Percentiles rank a stretch among this genome's conserved stretches.
These are phyloP conservation scores for Lentinula aciculospora DNA, from an alignment of 768 basidiomycete genomes.

Conservation along the genomic window DNA sequence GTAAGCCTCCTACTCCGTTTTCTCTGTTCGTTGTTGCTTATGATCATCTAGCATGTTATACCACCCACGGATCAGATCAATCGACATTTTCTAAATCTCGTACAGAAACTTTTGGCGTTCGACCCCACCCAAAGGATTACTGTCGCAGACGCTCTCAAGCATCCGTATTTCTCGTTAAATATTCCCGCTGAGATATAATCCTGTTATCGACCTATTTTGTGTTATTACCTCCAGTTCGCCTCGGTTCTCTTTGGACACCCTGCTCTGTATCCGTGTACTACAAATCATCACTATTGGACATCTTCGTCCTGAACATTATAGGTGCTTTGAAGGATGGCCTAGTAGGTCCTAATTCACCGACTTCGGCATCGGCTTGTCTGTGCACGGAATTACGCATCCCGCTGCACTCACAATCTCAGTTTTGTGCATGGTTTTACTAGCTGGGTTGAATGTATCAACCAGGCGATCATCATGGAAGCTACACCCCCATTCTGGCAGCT, in stretches of 20 bases:
- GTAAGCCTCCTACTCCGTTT: constrained; percentile 35
- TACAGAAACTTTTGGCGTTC: constrained; percentile 81
- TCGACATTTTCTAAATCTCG: constrained; percentile 80
- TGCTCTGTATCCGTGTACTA: constrained; percentile 19
- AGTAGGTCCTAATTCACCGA: not conserved
- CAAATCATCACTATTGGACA: constrained; percentile 12
- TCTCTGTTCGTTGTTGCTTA: constrained; percentile 7
- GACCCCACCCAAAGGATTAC: constrained; percentile 86
- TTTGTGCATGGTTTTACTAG: not conserved
- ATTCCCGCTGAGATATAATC: constrained; percentile 64
- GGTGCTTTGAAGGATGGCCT: not conserved
- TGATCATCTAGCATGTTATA: constrained; percentile 67
- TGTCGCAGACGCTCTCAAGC: constrained; percentile 81
- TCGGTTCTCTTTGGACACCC: constrained; percentile 19
- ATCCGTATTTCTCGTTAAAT: constrained; percentile 76
- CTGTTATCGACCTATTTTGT: constrained; percentile 20
- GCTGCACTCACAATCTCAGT: not conserved
- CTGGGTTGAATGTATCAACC: not conserved
- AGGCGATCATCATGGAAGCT: not conserved
- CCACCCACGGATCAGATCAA: constrained; percentile 70
- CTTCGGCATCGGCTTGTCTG: not conserved
- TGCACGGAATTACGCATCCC: not conserved
- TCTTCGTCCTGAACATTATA: not conserved
- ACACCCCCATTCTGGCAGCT: not conserved
- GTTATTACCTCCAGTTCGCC: constrained; percentile 12